Conservation (phyloP, 2,329 filamentous ascomycete genomes). For the Neofusicoccum umdonicola region DNA sequence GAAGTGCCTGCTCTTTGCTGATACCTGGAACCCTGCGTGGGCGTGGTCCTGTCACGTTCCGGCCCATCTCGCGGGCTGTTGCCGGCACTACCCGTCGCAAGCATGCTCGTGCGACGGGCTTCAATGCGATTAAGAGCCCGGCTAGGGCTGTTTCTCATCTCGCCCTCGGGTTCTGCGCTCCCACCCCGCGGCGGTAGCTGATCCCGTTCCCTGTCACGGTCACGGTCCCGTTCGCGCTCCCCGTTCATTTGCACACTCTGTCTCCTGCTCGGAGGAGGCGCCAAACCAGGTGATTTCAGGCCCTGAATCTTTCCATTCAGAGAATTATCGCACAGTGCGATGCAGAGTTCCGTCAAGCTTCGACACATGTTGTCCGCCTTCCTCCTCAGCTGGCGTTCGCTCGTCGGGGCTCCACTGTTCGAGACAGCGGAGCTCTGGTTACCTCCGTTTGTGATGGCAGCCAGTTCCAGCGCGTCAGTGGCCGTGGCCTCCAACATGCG, state of each 20-base stretch:
- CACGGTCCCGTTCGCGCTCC: neutral
- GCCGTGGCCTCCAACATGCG: slow-evolving; percentile 77
- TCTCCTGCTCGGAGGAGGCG: slow-evolving; percentile 4
- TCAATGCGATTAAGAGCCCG: slow-evolving; percentile 44
- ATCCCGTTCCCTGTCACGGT: slow-evolving; percentile 9
- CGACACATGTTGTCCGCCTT: slow-evolving; percentile 93
- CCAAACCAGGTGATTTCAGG: slow-evolving; percentile 10
- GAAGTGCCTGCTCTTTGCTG: neutral
- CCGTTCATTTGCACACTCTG: slow-evolving; percentile 12
- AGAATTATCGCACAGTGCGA: slow-evolving; percentile 61
- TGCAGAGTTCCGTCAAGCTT: slow-evolving; percentile 85
- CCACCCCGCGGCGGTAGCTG: slow-evolving; percentile 18
- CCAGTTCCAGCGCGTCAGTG: slow-evolving; percentile 74
- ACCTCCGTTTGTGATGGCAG: slow-evolving; percentile 65
- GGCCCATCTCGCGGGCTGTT: slow-evolving; percentile 31
- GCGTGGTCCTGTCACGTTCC: slow-evolving; percentile 15
- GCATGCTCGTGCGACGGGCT: slow-evolving; percentile 40
- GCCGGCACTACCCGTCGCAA: slow-evolving; percentile 23
- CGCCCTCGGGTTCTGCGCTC: slow-evolving; percentile 37
- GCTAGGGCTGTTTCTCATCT: slow-evolving; percentile 32
- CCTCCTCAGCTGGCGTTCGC: slow-evolving; percentile 81
- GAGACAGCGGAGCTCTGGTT: slow-evolving; percentile 63
- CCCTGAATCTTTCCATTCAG: slow-evolving; percentile 22
- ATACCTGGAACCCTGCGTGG: slow-evolving; percentile 9
- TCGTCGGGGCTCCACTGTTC: slow-evolving; percentile 56